Base-by-base conservation (phyloP, 2,329 filamentous ascomycete species). In the Scytalidium sp. region DNA sequence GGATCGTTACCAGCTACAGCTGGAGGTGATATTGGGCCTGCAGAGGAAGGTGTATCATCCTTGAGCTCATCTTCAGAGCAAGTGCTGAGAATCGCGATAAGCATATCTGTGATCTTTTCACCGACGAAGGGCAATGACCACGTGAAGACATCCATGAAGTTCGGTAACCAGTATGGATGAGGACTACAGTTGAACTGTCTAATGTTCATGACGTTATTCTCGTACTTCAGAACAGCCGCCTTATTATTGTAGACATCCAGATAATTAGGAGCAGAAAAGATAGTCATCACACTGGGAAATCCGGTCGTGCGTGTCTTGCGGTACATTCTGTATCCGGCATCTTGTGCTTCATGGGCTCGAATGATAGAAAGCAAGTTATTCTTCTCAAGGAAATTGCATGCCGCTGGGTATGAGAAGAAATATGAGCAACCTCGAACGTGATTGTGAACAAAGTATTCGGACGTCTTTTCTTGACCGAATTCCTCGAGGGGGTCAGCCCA, bases 141-240 rank as follows among this genome's bases (percentile, higher is more conserved):
- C n/a, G 94, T 99, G 68, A 99, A 99, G 56, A 99, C 94, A 65
- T 99, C 94, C 94, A 99, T 99, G 68, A 99, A 99, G 76, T 99
- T 99, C 49, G 94, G 94, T 44, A 99, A 82, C 94, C 94, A 99
- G 78, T 99, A 99, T 6, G 94, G 94, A 70, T 99, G 94, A 27
- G 94, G 94, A 19, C 94, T 97, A 81, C 93, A 99, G 79, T 99
- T 99, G 77, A 99, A 99, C 71, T 99, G 94, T 52, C 94, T 84
- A 67, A 99, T 99, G 77, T 99, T 99, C 94, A 99, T 99, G 54
- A 99, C 94, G 66, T 99, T 99, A 73, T 99, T 99, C 75, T 99
- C 94, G 69, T 99, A 99, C 75, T 99, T 99, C 63, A 99, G 78
- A 39, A 99, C 94, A 1, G 94, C 94, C 2, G 94, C 94, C 78